Base-by-base conservation (phyloP, 768 basidiomycete genomes). In the Mycena amicta region DNA sequence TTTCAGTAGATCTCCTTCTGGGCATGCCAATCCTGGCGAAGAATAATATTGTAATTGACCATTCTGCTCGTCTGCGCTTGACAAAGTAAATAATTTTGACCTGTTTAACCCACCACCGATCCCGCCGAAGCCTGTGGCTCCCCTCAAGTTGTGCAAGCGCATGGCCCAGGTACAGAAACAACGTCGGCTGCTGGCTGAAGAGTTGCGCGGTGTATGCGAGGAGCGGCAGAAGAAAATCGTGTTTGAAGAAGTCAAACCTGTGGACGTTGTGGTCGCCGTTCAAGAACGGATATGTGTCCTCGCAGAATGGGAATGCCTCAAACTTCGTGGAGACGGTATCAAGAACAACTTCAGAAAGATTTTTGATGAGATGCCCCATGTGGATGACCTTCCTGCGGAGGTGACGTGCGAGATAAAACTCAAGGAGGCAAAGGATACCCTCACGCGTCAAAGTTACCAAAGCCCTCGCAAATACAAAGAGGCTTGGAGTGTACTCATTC, bases 391-490 rank as follows among this genome's bases (percentile, higher is more conserved):
- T 1, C 71, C 71, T 0, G 16, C 37, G 1, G 59, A 67, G 3
- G 47, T 72, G 0, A 52, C 53, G 2, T 69, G 65, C n/a, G 39
- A 51, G 1, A 55, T 75, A 2, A 22, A 47, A 0, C 29, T 70
- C 0, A 72, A 68, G 2, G 62, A 74, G 15, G 59, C 68, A 8
- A 28, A 55, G 2, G 59, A 59, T 2, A 53, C 56, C 1, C 66
- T 76, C 18, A 33, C 56, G 0, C 33, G 46, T 0, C 55, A 65
- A 0, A 51, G 56, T 0, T 77, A 76, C 30, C 47, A 66, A 0
- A 73, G 67, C 30, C 73, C 74, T 0, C 57, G 67, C 11, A 75
- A 75, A 40, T 76, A 71, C 29, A 33, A 61, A 4, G 68, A 68
- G 0, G 68, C 67, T 0, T 77, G 76, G 76, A 18, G 60, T 0